Base-by-base conservation (phyloP, 1,139 yeast genomes). In the Schizosaccharomyces versatilis region DNA sequence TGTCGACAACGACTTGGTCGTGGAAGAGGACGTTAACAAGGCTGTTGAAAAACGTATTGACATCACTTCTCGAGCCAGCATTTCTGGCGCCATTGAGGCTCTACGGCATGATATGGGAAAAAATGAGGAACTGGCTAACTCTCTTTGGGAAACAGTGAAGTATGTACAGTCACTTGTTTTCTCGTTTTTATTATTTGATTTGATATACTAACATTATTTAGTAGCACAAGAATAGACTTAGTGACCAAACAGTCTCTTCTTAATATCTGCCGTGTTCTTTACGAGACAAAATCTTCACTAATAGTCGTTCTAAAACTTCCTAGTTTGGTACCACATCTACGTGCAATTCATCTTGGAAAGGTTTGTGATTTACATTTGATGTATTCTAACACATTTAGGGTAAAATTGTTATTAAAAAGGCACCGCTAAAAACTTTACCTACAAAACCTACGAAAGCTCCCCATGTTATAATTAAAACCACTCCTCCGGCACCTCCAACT, bases 91-190 rank as follows among this genome's bases (percentile, higher is more conserved):
- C 0, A 73, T 84, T 38, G 80, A 78, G 41, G 65, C 83, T 7
- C 67, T 86, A 14, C 72, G 94, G 56, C 71, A 81, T 53, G 81
- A 80, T 57, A 78, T 80, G 60, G 72, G 79, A 5, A 67, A 72
- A n/a, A 84, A 84, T n/a, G 65, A 67, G 52, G 83, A 85, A 0
- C 69, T 90, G 47, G 74, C 74, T 56, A 63, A 65, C 6, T 73
- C 74, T 7, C 62, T 90, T 6, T 86, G 96, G 95, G 72, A 73
- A 53, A 72, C 80, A n/a, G 64, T 85, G 12, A 83, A 79, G 61
- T 53, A 54, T 6, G 38, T 36, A 19, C 14, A 36, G 40, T 15
- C 38, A 51, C n/a, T 15, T 38, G 53, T n/a, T n/a, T n/a, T n/a
- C n/a, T n/a, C n/a, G 3, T 51, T 36, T 38, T 14, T 42, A 7